Conservation (phyloP, 1,139 yeast species). For the Kurtzmaniella quercitrusa region DNA sequence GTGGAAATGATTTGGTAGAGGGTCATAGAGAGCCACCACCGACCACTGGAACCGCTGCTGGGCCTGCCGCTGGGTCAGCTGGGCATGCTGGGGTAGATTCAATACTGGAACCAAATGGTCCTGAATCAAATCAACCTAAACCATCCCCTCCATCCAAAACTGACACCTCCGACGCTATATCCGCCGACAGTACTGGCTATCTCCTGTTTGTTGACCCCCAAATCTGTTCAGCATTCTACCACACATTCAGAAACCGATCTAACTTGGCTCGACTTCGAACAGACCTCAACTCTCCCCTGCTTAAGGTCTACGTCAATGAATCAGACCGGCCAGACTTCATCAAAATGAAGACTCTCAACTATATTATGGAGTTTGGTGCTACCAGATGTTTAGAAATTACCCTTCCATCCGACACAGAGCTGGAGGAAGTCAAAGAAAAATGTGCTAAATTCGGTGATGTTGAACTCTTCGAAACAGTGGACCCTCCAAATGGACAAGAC, state of each 20-base stretch:
- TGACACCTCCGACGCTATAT: not conserved
- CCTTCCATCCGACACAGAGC: conserved; percentile 11
- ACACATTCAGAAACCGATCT: conserved; percentile 28
- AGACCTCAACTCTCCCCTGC: conserved; percentile 24
- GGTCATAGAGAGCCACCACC: too few relatives aligned
- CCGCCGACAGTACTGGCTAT: conserved; percentile 19
- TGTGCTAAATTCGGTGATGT: conserved; percentile 33
- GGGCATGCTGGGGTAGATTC: too few relatives aligned
- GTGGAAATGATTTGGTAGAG: too few relatives aligned
- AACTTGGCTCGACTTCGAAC: conserved; percentile 24
- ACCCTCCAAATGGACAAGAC: not conserved
- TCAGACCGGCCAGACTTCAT: conserved; percentile 29
- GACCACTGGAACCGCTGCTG: too few relatives aligned
- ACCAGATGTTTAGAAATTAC: conserved; percentile 30
- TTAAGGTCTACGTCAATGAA: conserved; percentile 32
- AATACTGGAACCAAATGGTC: too few relatives aligned
- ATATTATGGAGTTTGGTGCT: conserved; percentile 37
- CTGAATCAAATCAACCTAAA: not conserved
- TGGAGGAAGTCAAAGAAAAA: conserved; percentile 15
- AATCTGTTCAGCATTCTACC: conserved; percentile 30
- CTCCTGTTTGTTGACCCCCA: conserved; percentile 39
- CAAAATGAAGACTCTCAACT: conserved; percentile 40
- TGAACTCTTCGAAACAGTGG: conserved; percentile 18
- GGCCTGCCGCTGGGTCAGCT: too few relatives aligned
- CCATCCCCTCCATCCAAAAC: not conserved